A percentile compares a stretch with the other conserved stretches of the same genome.
These are phyloP conservation scores for Pterocarpus santalinus DNA, from an alignment of 306 rosid genomes.

Conservation along the genomic window DNA sequence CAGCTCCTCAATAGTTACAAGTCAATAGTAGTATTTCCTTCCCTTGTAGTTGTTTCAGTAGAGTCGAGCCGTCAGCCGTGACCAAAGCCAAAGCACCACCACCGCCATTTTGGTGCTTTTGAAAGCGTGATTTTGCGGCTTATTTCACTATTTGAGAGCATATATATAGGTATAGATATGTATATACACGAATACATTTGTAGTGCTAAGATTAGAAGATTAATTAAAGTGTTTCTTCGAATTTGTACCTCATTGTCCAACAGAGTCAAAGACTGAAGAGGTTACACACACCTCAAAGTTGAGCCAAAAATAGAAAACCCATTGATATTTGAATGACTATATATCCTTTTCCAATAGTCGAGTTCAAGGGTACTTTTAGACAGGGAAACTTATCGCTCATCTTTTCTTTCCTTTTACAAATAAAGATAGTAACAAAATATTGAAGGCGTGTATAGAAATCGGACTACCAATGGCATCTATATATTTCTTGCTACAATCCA, in stretches of 20 bases:
- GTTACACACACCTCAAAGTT: too few species aligned
- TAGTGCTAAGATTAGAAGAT: slow-evolving; percentile 2
- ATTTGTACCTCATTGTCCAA: slow-evolving; percentile 9
- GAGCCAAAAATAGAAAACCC: too few species aligned
- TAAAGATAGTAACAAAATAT: too few species aligned
- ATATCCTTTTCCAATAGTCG: too few species aligned
- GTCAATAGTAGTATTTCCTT: background rate
- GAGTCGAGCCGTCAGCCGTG: background rate
- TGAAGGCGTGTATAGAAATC: too few species aligned
- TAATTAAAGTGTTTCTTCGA: background rate
- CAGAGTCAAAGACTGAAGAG: too few species aligned
- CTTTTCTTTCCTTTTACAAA: too few species aligned
- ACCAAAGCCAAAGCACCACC: background rate
- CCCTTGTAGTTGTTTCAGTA: background rate
- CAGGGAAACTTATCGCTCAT: too few species aligned
- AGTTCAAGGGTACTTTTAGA: too few species aligned
- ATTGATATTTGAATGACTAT: too few species aligned
- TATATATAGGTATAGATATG: background rate
- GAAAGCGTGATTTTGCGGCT: background rate
- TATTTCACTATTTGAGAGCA: slow-evolving; percentile 10
- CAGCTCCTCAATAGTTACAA: slow-evolving; percentile 21
- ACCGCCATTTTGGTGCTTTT: slow-evolving; percentile 8
- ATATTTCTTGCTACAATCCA: too few species aligned
- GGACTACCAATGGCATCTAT: too few species aligned
- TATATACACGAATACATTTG: background rate